phyloP scores from a whole-genome alignment of 2,329 filamentous ascomycete species.

The Diaporthe capsici region DNA sequence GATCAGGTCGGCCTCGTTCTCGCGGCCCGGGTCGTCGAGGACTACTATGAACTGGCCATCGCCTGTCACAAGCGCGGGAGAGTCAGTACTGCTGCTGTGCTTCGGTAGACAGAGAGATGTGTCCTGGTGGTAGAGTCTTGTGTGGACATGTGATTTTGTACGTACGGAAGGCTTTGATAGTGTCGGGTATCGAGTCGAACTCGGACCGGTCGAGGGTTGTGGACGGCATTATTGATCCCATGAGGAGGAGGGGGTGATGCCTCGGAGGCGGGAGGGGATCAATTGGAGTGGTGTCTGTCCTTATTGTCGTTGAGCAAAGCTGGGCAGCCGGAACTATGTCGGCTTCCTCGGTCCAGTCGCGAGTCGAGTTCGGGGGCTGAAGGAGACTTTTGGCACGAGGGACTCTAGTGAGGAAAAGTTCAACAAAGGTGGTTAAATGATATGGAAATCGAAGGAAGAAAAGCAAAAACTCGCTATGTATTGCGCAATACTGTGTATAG shows the following conservation, averaged over 20 bases:
- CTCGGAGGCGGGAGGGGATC: neutral
- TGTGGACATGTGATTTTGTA: conserved; percentile 39
- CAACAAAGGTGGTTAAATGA: neutral
- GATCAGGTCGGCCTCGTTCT: conserved; percentile 99
- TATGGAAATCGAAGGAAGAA: neutral
- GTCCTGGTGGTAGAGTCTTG: conserved; percentile 18
- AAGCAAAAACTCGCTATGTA: conserved; percentile 19
- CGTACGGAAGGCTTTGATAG: conserved; percentile 75
- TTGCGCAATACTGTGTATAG: conserved; percentile 1
- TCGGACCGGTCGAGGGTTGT: conserved; percentile 64
- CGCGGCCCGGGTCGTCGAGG: conserved; percentile 90
- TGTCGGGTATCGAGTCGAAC: conserved; percentile 77
- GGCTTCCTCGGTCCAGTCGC: conserved; percentile 19
- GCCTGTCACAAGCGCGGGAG: conserved; percentile 56
- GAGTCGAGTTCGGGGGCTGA: conserved; percentile 25
- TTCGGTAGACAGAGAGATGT: conserved; percentile 34
- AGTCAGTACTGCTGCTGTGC: conserved; percentile 34
- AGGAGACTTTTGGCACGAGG: neutral
- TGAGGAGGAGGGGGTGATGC: conserved; percentile 17
- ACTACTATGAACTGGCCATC: conserved; percentile 95
- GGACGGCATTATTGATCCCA: conserved; percentile 61
- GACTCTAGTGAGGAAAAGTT: neutral
- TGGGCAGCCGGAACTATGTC: conserved; percentile 26
- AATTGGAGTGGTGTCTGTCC: conserved; percentile 20
- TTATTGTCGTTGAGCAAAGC: conserved; percentile 9